These are phyloP conservation scores for Fraxinus xanthoxyloides DNA, from an alignment of 305 asterid genomes.

Conservation along the genomic window DNA sequence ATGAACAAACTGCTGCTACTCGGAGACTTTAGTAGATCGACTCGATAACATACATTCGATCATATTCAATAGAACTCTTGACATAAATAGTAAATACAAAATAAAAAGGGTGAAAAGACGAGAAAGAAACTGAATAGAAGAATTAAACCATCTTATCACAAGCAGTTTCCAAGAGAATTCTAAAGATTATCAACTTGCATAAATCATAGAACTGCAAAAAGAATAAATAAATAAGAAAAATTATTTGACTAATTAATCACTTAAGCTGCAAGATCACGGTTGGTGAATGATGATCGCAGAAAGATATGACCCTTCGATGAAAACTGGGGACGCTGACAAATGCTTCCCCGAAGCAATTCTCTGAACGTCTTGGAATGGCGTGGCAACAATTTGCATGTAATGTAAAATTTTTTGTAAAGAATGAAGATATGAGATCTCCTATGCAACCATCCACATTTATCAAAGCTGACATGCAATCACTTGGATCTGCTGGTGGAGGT, in stretches of 20 bases:
- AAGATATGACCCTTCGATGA: neutral
- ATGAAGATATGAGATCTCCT: slow-evolving; percentile 7
- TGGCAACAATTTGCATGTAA: slow-evolving; percentile 21
- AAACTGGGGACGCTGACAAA: slow-evolving; percentile 18
- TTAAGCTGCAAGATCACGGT: neutral
- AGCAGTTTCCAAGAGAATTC: neutral
- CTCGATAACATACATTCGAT: neutral
- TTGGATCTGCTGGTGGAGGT: neutral
- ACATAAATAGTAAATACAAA: neutral
- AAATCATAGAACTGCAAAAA: neutral
- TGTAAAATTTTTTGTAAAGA: neutral
- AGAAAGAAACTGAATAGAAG: neutral
- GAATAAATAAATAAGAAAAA: neutral
- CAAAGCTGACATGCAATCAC: slow-evolving; percentile 23
- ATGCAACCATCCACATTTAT: slow-evolving; percentile 20
- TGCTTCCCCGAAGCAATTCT: slow-evolving; percentile 25
- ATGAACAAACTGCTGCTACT: neutral
- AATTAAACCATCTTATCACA: neutral
- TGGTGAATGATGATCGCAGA: neutral
- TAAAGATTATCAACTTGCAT: neutral
- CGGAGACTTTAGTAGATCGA: neutral
- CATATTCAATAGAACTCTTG: neutral
- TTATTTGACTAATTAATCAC: neutral
- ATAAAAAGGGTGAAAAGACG: too few species aligned
- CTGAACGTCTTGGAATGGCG: slow-evolving; percentile 23